phyloP scores from a whole-genome alignment of 2,329 filamentous ascomycete species.

The Plectosphaerella plurivora region DNA sequence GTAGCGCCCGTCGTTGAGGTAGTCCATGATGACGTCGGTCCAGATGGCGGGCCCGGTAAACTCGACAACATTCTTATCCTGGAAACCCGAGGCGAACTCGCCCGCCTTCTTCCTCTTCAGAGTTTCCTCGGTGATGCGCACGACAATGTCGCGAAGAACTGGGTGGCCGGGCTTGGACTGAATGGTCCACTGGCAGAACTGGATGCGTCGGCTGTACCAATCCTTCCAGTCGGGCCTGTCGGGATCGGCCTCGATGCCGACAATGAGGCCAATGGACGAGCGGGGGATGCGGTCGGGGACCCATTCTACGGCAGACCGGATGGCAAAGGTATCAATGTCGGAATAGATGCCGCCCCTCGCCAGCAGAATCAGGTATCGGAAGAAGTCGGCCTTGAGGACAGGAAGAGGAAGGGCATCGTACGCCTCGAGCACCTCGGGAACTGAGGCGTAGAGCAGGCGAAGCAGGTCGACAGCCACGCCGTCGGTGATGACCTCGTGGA shows the following conservation, averaged over 20 bases:
- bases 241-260: constrained; percentile 95
- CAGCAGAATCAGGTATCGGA: constrained; percentile 66
- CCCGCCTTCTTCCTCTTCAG: constrained; percentile 67
- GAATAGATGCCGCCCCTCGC: constrained; percentile 68
- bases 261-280: constrained; percentile 75
- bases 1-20: constrained; percentile 87
- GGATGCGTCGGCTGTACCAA: constrained; percentile 94
- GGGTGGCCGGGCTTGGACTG: constrained; percentile 94
- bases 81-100: constrained; percentile 12
- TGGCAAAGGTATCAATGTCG: constrained; percentile 85
- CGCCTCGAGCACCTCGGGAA: constrained; percentile 74
- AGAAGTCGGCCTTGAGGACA: constrained; percentile 76
- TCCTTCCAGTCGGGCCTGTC: constrained; percentile 88
- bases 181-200: constrained; percentile 99
- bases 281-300: constrained; percentile 73
- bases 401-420: constrained; percentile 69
- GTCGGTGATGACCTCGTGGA: constrained; percentile 97
- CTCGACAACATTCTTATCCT: constrained; percentile 77
- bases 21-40: constrained; percentile 89
- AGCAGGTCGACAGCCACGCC: constrained; percentile 76
- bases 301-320: constrained; percentile 84
- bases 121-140: constrained; percentile 79
- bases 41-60: constrained; percentile 92
- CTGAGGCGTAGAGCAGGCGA: constrained; percentile 77
- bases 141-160: constrained; percentile 80